Base-by-base conservation (phyloP, 179 eudicot species). In the Monotropa hypopitys region DNA sequence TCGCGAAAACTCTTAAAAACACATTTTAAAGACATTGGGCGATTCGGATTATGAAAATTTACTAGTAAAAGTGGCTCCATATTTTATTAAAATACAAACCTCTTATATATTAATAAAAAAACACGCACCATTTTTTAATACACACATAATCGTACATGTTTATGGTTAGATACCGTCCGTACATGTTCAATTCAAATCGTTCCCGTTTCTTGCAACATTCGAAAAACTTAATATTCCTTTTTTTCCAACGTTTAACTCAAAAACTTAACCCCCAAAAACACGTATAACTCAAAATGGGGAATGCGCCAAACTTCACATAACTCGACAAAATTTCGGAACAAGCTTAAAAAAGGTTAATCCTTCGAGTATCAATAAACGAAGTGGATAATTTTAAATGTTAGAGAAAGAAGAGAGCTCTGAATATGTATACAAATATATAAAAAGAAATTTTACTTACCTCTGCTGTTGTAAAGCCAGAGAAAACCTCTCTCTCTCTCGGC, bases 381-480 rank as follows among this genome's bases (percentile, higher is more conserved):
- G 67, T 30, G 8, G 38, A 8, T 30, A 28, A 61, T 61, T 28
- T 61, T 4, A 61, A 61, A 28, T 28, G 20, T 38, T 20, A 28
- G 16, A 28, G 13, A 30, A 28, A 28, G 35, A 61, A 26, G 7
- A 61, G 38, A 61, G 33, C 16, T 23, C n/a, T 12, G 38, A 61
- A 30, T 61, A 61, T 12, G 0, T 11, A 61, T 4, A 35, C 5
- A 38, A 2, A 38, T 38, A 1, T 38, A 5, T 38, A 5, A 0
- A 5, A 2, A 5, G 0, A 38, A 2, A 1, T 46, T 43, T 65
- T 8, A n/a, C 26, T 35, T 23, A 91, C 97, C 93, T 90, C 97
- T 15, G 86, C 68, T 75, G 80, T 74, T 20, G 86, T 84, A 54
- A 91, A 91, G 65, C 97, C 94, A 73, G 87, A 77, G 79, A 90